phyloP scores from a whole-genome alignment of 805 yeast species.

The Candida glaebosa region DNA sequence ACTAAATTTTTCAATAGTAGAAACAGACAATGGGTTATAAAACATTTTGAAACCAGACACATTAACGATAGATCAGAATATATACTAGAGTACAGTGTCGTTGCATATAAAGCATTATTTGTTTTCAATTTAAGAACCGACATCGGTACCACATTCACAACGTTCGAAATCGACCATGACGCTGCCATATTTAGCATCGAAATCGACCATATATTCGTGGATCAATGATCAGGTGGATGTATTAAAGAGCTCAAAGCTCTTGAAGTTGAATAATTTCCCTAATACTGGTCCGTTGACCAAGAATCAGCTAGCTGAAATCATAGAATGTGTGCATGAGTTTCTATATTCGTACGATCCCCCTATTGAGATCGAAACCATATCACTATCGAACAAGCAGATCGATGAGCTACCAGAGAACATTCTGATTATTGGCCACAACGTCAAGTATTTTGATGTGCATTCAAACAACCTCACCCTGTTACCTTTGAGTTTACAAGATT shows the following conservation, averaged over 20 bases:
- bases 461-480: constrained; percentile 46
- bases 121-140: too few relatives aligned
- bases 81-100: too few relatives aligned
- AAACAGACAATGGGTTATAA: neutral
- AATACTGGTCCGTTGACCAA: constrained; percentile 1
- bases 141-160: too few relatives aligned
- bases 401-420: constrained; percentile 47
- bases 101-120: too few relatives aligned
- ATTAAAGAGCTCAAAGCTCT: constrained; percentile 15
- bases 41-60: neutral
- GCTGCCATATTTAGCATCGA: constrained; percentile 10
- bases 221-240: constrained; percentile 23
- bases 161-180: too few relatives aligned
- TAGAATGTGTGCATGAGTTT: constrained; percentile 21
- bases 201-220: constrained; percentile 12
- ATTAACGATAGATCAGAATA: too few relatives aligned
- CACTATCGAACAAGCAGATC: constrained; percentile 51
- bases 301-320: constrained; percentile 14
- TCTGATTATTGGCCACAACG: constrained; percentile 32
- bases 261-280: constrained; percentile 17
- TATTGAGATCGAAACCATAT: constrained; percentile 44
- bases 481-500: constrained; percentile 46
- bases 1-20: neutral
- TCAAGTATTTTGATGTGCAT: constrained; percentile 65
- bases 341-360: constrained; percentile 20